These are phyloP conservation scores for Ziziphus jujuba DNA, from an alignment of 306 rosid genomes.

Conservation along the genomic window DNA sequence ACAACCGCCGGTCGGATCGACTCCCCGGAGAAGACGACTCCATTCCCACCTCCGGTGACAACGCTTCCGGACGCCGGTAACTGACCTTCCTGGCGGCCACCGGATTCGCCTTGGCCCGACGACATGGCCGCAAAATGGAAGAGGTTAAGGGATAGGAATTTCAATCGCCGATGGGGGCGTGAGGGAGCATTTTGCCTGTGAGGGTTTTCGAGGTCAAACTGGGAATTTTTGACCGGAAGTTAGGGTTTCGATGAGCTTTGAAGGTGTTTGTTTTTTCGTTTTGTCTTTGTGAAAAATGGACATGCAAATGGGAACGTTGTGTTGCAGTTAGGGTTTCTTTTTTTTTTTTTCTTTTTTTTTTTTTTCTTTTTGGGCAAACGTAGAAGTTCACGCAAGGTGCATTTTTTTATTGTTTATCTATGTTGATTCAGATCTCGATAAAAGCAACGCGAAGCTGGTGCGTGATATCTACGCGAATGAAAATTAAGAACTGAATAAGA, in stretches of 20 bases:
- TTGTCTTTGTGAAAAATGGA: not conserved
- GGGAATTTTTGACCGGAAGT: not conserved
- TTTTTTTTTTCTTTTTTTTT: too few relatives aligned
- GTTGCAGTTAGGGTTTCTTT: conserved; percentile 31
- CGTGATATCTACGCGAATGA: not conserved
- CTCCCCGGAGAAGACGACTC: conserved; percentile 5
- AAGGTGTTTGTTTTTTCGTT: not conserved
- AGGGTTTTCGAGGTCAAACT: conserved; percentile 14
- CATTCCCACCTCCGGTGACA: conserved; percentile 23
- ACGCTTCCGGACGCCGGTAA: conserved; percentile 18
- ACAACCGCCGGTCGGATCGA: conserved; percentile 11
- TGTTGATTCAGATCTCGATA: too few relatives aligned
- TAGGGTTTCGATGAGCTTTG: conserved; percentile 7
- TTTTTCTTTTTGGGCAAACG: too few relatives aligned
- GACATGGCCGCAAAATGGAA: conserved; percentile 42
- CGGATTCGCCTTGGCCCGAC: conserved; percentile 46
- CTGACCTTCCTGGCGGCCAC: conserved; percentile 28
- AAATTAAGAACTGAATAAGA: too few relatives aligned
- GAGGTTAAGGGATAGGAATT: not conserved
- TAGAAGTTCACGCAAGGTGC: not conserved
- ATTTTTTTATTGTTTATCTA: too few relatives aligned
- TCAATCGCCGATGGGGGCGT: not conserved
- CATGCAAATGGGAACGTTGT: conserved; percentile 7
- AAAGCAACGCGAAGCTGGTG: not conserved
- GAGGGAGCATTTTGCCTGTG: not conserved